phyloP scores from a whole-genome alignment of 2,329 filamentous ascomycete genomes.

The Hypoxylon sp. region DNA sequence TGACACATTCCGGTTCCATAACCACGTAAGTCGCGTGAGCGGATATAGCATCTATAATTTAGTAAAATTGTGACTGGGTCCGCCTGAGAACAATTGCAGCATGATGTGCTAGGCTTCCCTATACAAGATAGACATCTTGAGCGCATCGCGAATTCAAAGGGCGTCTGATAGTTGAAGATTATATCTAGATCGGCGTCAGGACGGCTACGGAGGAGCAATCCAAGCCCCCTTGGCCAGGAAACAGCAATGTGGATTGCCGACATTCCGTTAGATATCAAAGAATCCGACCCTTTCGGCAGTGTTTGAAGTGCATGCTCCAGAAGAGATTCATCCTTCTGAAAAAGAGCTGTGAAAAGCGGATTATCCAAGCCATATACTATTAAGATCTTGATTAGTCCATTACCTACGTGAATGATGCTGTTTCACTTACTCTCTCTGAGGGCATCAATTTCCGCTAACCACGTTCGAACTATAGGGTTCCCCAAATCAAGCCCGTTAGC shows the following conservation, averaged over 20 bases:
- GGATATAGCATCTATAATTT: not conserved
- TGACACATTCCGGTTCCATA: too few species aligned
- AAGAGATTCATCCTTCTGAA: not conserved
- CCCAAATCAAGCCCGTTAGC: too few species aligned
- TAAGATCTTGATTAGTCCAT: too few species aligned
- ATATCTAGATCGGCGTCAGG: not conserved
- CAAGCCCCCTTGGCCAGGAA: conserved; percentile 3
- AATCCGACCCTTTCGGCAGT: not conserved
- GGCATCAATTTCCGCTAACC: not conserved
- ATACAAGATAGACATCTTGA: not conserved
- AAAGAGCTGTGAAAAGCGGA: not conserved
- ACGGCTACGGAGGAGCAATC: not conserved
- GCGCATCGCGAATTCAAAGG: not conserved
- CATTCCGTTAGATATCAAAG: not conserved
- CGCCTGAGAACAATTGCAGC: not conserved
- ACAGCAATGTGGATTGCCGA: not conserved
- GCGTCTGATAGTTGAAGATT: not conserved
- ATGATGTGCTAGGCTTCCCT: not conserved
- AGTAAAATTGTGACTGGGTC: conserved; percentile 3
- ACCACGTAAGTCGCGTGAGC: too few species aligned
- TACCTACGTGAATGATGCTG: not conserved
- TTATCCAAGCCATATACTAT: not conserved
- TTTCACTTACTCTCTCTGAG: not conserved
- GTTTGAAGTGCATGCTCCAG: not conserved
- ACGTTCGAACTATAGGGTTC: too few species aligned